Conservation (phyloP, 164 flowering plant species). For the Vitis amurensis region DNA sequence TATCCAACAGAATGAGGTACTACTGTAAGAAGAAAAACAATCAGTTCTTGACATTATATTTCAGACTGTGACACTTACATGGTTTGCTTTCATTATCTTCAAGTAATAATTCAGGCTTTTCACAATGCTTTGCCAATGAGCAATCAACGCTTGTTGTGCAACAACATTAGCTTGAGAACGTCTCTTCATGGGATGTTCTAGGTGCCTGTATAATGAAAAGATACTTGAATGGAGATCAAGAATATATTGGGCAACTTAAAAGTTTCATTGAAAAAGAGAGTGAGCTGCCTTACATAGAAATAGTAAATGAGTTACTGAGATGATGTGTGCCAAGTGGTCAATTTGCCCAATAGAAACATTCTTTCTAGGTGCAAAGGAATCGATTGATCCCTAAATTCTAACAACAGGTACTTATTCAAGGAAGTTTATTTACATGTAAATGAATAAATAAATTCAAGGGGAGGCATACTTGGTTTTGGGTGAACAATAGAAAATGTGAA, state of each 20-base stretch:
- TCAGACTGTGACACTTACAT: constrained; percentile 39
- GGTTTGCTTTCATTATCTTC: constrained; percentile 63
- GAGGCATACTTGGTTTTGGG: neutral
- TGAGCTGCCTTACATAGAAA: neutral
- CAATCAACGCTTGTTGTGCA: constrained; percentile 76
- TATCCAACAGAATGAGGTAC: constrained; percentile 2
- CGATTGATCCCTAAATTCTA: neutral
- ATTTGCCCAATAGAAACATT: neutral
- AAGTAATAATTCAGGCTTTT: constrained; percentile 56
- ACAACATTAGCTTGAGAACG: constrained; percentile 75
- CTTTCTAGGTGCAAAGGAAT: neutral
- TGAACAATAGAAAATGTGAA: too few relatives aligned
- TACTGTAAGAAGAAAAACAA: neutral
- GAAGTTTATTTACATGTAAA: neutral
- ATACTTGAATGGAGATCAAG: neutral
- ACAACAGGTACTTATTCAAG: neutral
- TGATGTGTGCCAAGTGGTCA: neutral
- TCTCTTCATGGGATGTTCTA: constrained; percentile 69
- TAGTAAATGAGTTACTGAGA: neutral
- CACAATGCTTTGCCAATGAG: constrained; percentile 85
- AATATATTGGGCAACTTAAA: neutral
- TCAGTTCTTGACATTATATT: neutral
- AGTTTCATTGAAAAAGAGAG: neutral
- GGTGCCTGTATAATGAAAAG: constrained; percentile 57
- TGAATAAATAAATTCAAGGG: neutral